These are phyloP conservation scores for Picochlorum sp. DNA, from an alignment of 139 green algal genomes.

Conservation along the genomic window DNA sequence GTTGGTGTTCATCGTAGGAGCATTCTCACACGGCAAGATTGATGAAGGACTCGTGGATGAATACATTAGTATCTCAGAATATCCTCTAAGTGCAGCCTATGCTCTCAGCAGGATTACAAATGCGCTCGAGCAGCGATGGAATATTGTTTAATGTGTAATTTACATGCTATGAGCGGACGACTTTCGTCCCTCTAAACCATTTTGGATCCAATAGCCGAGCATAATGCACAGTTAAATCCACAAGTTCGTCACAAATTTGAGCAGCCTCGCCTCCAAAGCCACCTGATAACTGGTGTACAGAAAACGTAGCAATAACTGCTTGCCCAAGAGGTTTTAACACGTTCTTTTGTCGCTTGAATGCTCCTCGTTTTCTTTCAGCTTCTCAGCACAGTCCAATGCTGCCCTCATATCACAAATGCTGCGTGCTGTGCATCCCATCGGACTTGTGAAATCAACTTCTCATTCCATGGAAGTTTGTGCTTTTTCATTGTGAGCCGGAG, in stretches of 20 bases:
- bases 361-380: conserved; percentile 15
- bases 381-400: conserved; percentile 8
- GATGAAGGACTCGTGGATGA: conserved; percentile 76
- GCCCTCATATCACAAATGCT: conserved; percentile 26
- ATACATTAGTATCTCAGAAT: conserved; percentile 81
- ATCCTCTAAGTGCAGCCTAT: conserved; percentile 83
- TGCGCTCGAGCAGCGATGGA: conserved; percentile 79
- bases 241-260: conserved; percentile 23
- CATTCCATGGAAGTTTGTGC: conserved; percentile 37
- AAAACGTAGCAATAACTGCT: conserved; percentile 28
- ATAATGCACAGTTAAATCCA: conserved; percentile 33
- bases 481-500: conserved; percentile 21
- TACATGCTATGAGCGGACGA: conserved; percentile 4
- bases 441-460: conserved; percentile 12
- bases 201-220: conserved; percentile 33
- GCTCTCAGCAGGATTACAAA: conserved; percentile 77
- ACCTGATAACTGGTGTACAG: conserved; percentile 42
- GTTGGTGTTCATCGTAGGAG: conserved; percentile 84
- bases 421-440: conserved; percentile 29
- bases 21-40: conserved; percentile 87
- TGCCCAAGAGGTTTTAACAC: conserved; percentile 32
- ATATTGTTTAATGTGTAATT: conserved; percentile 52
- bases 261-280: conserved; percentile 25
- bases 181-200: conserved; percentile 32
- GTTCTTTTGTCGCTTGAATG: conserved; percentile 20